Evolutionary conservation across 2,329 filamentous ascomycete species (phyloP).

Genomic region (Hymenoscyphus fructigenus): DNA sequence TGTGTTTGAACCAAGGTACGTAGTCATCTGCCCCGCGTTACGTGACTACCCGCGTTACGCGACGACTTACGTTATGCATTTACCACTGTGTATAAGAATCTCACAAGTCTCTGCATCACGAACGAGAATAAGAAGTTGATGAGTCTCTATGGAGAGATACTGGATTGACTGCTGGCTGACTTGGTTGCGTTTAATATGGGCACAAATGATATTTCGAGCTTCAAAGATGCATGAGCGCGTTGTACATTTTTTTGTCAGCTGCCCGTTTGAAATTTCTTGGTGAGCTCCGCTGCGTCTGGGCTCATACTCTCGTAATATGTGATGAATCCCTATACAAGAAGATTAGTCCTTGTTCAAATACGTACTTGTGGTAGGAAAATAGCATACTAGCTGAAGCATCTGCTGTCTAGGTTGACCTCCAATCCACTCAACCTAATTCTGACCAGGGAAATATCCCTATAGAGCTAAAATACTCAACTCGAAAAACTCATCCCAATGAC

Average conservation of each 20-base stretch:
- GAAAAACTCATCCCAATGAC: conserved; percentile 52
- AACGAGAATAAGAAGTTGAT: conserved; percentile 41
- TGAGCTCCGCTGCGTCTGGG: conserved; percentile 36
- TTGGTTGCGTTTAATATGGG: conserved; percentile 43
- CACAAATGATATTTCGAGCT: conserved; percentile 43
- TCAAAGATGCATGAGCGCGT: conserved; percentile 39
- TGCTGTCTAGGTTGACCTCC: conserved; percentile 41
- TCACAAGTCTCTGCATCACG: conserved; percentile 42
- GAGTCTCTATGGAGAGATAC: conserved; percentile 42
- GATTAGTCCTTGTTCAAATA: neutral
- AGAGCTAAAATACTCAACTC: conserved; percentile 46
- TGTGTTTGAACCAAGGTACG: too few species aligned
- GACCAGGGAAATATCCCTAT: conserved; percentile 48
- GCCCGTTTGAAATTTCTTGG: conserved; percentile 36
- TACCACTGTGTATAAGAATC: too few species aligned
- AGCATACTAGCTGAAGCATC: conserved; percentile 39
- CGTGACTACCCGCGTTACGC: too few species aligned
- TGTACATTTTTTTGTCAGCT: conserved; percentile 32
- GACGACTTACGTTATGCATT: too few species aligned
- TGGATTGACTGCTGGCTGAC: conserved; percentile 44
- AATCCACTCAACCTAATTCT: conserved; percentile 45
- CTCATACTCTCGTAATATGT: conserved; percentile 22
- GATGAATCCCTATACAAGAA: conserved; percentile 27
- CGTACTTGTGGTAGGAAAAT: neutral
- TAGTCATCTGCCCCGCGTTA: too few species aligned